Percentiles rank a stretch among this genome's conserved stretches.
These are phyloP conservation scores for Didymella pinodella DNA, from an alignment of 2,329 filamentous ascomycete genomes.

Conservation along the genomic window DNA sequence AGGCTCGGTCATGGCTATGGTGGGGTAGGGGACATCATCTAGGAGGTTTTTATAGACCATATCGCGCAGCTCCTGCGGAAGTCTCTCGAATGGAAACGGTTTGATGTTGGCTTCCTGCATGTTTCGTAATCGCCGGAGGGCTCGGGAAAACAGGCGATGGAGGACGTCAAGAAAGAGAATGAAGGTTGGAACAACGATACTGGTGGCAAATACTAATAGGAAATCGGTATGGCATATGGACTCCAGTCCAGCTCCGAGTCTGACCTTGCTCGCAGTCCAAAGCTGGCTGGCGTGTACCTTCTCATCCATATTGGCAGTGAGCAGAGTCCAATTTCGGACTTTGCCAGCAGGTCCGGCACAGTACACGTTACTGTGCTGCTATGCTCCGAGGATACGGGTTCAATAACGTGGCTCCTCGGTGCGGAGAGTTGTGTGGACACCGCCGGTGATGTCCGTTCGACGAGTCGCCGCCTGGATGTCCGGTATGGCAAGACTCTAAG, in stretches of 20 bases:
- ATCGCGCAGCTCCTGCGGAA: conserved; percentile 45
- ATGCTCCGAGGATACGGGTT: conserved; percentile 1
- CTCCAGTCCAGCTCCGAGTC: conserved; percentile 2
- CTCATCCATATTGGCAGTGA: conserved; percentile 7
- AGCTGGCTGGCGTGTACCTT: not conserved
- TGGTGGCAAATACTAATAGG: conserved; percentile 1
- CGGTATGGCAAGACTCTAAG: conserved; percentile 1
- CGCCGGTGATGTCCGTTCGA: conserved; percentile 11
- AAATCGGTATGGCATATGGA: not conserved
- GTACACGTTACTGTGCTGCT: conserved; percentile 13
- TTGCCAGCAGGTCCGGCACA: conserved; percentile 11
- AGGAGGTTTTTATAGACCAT: conserved; percentile 45
- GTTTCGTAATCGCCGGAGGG: conserved; percentile 27
- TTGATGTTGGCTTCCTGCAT: conserved; percentile 30
- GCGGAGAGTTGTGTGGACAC: not conserved
- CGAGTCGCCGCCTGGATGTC: conserved; percentile 11
- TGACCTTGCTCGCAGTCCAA: not conserved
- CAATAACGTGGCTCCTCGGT: conserved; percentile 4
- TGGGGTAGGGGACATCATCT: conserved; percentile 43
- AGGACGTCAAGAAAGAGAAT: conserved; percentile 23
- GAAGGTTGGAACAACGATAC: not conserved
- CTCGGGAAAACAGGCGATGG: conserved; percentile 21
- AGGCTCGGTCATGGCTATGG: conserved; percentile 24
- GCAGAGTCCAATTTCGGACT: conserved; percentile 10
- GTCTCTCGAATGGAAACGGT: conserved; percentile 41